Evolutionary conservation across 345 rosid genomes (phyloP), one percentile per base, ranked within the genome.

Genomic region (Brassica nigra): DNA sequence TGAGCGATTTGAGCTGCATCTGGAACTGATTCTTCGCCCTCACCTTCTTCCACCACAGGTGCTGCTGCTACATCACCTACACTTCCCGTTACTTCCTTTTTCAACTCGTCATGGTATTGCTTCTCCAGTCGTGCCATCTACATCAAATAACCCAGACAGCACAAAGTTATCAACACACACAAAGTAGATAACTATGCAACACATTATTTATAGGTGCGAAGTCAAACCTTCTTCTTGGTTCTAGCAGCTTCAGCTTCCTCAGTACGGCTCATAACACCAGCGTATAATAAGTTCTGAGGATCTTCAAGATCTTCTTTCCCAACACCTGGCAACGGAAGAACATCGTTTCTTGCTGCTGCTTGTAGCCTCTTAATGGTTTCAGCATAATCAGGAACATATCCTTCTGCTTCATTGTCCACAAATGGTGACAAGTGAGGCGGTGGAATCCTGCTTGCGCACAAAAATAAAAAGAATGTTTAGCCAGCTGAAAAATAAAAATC

Each of bases 371-470:
- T 88, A 59, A 93, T 89, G 57, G 91, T 88, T 84, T 89, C 95
- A 10, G 96, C 98, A 81, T 91, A 93, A 28, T 95, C 98, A 68
- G 99, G 99, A 62, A 86, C 83, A 71, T 93, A 95, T 37, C 98
- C 98, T 82, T 91, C 99, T 55, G 86, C 91, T 81, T 91, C 97
- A 37, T 93, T 86, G 84, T 93, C 89, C 57, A 95, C 92, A 85
- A 93, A 93, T 29, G 99, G 96, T 6, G 97, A 89, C 71, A 93
- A 81, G 76, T 91, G 99, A 1, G 99, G 98, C 4, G 98, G 98
- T 63, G 93, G 96, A 70, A 86, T 84, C 78, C 98, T 95, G 80
- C 8, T 70, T 11, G 71, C 30, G 31, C 1, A 18, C 36, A 39
- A 36, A 31, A 54, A 10, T 18, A 18, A 18, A 18, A 18, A 15